These are phyloP conservation scores for Beauveria caledonica DNA, from an alignment of 2,329 filamentous ascomycete genomes.

Conservation along the genomic window DNA sequence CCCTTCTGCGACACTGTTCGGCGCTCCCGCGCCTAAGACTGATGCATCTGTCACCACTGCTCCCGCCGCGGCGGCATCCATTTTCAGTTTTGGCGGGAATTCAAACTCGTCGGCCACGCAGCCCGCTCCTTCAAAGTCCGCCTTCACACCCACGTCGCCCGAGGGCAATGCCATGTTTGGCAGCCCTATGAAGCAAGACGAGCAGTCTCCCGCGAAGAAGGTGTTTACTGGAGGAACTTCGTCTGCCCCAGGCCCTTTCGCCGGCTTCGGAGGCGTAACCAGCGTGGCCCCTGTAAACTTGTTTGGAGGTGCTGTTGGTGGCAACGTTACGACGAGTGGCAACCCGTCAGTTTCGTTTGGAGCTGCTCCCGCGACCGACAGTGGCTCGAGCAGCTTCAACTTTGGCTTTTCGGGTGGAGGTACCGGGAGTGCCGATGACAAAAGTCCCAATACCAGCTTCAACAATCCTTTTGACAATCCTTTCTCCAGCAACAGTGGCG, in stretches of 20 bases:
- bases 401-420: slow-evolving; percentile 25
- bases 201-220: slow-evolving; percentile 30
- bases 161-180: slow-evolving; percentile 28
- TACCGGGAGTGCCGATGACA: slow-evolving; percentile 7
- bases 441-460: slow-evolving; percentile 23
- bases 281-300: slow-evolving; percentile 28
- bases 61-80: slow-evolving; percentile 18
- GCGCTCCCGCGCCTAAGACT: slow-evolving; percentile 18
- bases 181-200: slow-evolving; percentile 37
- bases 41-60: slow-evolving; percentile 17
- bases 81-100: slow-evolving; percentile 25
- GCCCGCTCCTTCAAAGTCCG: slow-evolving; percentile 24
- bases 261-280: slow-evolving; percentile 22
- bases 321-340: slow-evolving; percentile 16
- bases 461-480: slow-evolving; percentile 38
- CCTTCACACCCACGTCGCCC: slow-evolving; percentile 31
- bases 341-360: slow-evolving; percentile 31
- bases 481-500: slow-evolving; percentile 24
- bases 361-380: slow-evolving; percentile 17
- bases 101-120: slow-evolving; percentile 22
- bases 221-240: slow-evolving; percentile 18
- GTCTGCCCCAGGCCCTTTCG: slow-evolving; percentile 24
- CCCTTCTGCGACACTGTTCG: slow-evolving; percentile 22
- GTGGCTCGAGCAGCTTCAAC: slow-evolving; percentile 18
- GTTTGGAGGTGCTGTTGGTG: slow-evolving; percentile 25